Base-by-base conservation (phyloP, 352 stramenopile species). In the Pythium sukuiense region DNA sequence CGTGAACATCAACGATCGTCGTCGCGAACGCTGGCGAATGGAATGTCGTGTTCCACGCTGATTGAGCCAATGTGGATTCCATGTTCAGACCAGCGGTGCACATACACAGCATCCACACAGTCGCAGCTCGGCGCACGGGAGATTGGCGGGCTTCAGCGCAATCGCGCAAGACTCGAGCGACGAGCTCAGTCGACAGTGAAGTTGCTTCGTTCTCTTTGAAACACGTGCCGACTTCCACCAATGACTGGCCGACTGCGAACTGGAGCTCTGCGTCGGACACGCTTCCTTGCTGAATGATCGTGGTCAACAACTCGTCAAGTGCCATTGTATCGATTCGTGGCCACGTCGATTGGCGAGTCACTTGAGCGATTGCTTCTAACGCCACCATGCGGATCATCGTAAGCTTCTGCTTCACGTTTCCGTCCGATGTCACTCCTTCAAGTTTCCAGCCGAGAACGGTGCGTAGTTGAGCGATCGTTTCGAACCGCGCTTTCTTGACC, bases 31-130 rank as follows among this genome's bases (percentile, higher is more conserved):
- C 16, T 16, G 67, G 72, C 55, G n/a, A 32, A 8, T 80, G 57
- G 26, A 89, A 71, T 18, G 56, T 71, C 26, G 62, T 18, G 8
- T 16, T 64, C 80, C 79, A 89, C 2, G 72, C 76, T 18, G 67
- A 41, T n/a, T 18, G 29, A 30, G 43, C 43, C 11, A n/a, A n/a
- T 27, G 53, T 20, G 20, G 43, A 48, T 11, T 26, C 50, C 30
- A 32, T 53, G 39, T 39, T 70, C 26, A 48, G 56, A 33, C 81
- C 79, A 39, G 79, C 80, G 6, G 79, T 73, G 63, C 80, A 90
- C 48, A 92, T 81, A 58, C 82, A 89, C 20, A 93, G 59, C 45
- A 95, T 63, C 82, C 82, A 93, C 8, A 88, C 76, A 30, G 79
- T 74, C 6, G 80, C 68, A 39, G 77, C 92, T 20, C 82, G 77